Evolutionary conservation across 345 rosid species (phyloP), one percentile per base, ranked within the genome.

Genomic region (Euphorbia pulcherrima): DNA sequence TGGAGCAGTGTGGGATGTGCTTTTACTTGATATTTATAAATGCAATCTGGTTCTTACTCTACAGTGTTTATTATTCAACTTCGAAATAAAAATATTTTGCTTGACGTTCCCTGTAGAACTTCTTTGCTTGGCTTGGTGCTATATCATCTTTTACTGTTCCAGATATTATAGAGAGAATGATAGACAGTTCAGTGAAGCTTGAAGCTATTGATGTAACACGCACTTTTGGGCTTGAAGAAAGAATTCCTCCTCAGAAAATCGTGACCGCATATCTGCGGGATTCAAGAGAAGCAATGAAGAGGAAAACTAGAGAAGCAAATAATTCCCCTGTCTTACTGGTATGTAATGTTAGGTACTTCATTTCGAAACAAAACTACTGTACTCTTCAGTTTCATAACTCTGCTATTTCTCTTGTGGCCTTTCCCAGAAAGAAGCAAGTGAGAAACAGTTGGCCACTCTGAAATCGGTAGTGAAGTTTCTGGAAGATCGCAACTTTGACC

Each of bases 161-260:
- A 90, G 97, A 72, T 70, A 71, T 89, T 51, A 71, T 87, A 65
- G 82, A 78, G 65, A 70, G 68, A 74, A 76, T 80, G 85, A 78
- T 76, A 75, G 85, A 76, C 80, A 79, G 68, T 57, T 83, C 86
- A 57, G 72, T 74, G 82, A 80, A 75, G 70, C 64, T 83, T n/a
- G 83, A 89, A 68, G 92, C 96, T 65, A 78, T 86, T 59, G 90
- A 89, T 70, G 62, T 86, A 64, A 83, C 83, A 57, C 72, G 64
- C 47, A 73, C 77, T 68, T 87, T 92, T 37, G 84, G 62, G 50
- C 53, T 89, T 61, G 92, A 83, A 71, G 87, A 83, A 44, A 83
- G 67, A 77, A 82, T 82, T 73, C 75, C 92, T 30, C 84, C 88
- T 66, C 72, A 77, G 62, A 69, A 73, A 58, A 59, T 91, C 68